These are phyloP conservation scores for Phytophthora fragariae DNA, from an alignment of 352 stramenopile genomes.

Conservation along the genomic window DNA sequence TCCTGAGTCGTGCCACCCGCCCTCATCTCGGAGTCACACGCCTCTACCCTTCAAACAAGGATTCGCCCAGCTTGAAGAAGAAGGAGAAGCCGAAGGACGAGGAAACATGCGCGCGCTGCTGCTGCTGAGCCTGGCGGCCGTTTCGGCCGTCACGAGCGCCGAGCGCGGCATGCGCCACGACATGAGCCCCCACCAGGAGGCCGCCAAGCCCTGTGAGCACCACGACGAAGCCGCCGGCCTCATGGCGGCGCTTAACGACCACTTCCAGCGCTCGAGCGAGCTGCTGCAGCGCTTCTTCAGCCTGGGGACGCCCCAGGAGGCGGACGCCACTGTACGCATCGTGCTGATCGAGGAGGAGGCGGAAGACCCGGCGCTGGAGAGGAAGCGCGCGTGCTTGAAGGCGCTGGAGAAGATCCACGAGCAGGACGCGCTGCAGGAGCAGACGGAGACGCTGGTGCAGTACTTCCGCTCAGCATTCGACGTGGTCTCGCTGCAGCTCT, in stretches of 20 bases:
- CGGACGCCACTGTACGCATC: slow-evolving; percentile 33
- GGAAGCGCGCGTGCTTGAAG: slow-evolving; percentile 55
- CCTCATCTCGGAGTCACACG: slow-evolving; percentile 26
- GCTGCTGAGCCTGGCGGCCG: slow-evolving; percentile 35
- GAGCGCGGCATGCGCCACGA: slow-evolving; percentile 17
- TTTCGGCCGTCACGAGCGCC: slow-evolving; percentile 28
- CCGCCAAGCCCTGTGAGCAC: slow-evolving; percentile 19
- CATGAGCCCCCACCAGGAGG: slow-evolving; percentile 1
- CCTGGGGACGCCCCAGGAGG: slow-evolving; percentile 17
- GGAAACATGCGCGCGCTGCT: slow-evolving; percentile 28
- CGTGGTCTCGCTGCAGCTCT: slow-evolving; percentile 51
- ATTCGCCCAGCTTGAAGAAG: slow-evolving; percentile 47
- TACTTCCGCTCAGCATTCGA: slow-evolving; percentile 53
- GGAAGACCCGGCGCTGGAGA: slow-evolving; percentile 30
- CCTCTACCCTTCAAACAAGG: slow-evolving; percentile 36
- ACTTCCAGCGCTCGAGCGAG: slow-evolving; percentile 49
- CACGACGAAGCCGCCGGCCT: slow-evolving; percentile 27
- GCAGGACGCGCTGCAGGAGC: slow-evolving; percentile 46
- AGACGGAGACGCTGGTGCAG: slow-evolving; percentile 45
- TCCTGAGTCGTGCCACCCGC: slow-evolving; percentile 14
- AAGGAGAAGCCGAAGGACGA: slow-evolving; percentile 16
- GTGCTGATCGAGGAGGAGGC: slow-evolving; percentile 42
- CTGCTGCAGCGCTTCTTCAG: slow-evolving; percentile 52
- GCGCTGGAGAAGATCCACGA: slow-evolving; percentile 50
- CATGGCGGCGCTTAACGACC: slow-evolving; percentile 42